Conservation (phyloP, 1,284 basidiomycete species). For the Cutaneotrichosporon mucoides region DNA sequence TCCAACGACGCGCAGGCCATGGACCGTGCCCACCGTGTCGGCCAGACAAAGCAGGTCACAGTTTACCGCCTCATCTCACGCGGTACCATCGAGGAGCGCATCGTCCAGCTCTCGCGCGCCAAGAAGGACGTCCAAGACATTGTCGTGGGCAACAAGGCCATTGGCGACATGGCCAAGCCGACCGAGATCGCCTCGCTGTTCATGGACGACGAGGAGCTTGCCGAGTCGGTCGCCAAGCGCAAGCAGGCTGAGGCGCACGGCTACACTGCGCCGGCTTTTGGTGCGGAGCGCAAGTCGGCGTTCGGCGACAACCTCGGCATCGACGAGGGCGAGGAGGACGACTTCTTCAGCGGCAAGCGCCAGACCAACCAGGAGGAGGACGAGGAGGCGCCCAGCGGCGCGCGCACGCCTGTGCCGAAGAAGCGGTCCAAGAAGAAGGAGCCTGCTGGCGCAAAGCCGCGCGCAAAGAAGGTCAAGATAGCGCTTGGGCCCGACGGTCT, state of each 20-base stretch:
- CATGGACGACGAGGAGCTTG: constrained; percentile 75
- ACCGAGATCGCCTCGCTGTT: constrained; percentile 96
- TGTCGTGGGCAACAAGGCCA: constrained; percentile 94
- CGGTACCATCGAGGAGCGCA: constrained; percentile 98
- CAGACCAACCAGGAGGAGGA: constrained; percentile 23
- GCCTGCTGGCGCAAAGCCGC: constrained; percentile 15
- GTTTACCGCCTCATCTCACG: constrained; percentile 89
- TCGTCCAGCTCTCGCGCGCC: constrained; percentile 86
- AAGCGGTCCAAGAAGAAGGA: constrained; percentile 16
- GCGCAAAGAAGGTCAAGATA: constrained; percentile 45
- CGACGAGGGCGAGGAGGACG: constrained; percentile 41
- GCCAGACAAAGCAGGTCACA: constrained; percentile 97
- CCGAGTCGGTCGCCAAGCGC: constrained; percentile 48
- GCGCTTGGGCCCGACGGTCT: constrained; percentile 43
- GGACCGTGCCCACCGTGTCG: constrained; percentile 98
- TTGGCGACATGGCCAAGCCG: constrained; percentile 86
- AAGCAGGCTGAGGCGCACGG: constrained; percentile 49
- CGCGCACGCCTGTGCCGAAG: constrained; percentile 23
- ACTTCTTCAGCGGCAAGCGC: constrained; percentile 33
- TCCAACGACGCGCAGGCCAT: constrained; percentile 99
- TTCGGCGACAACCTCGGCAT: constrained; percentile 39
- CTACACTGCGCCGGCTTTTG: constrained; percentile 27
- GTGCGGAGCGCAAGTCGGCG: constrained; percentile 14
- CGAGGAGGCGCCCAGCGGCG: constrained; percentile 20
- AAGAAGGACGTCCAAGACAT: constrained; percentile 99